Evolutionary conservation across 2,329 filamentous ascomycete genomes (phyloP).

Genomic region (Penicillium olsonii): DNA sequence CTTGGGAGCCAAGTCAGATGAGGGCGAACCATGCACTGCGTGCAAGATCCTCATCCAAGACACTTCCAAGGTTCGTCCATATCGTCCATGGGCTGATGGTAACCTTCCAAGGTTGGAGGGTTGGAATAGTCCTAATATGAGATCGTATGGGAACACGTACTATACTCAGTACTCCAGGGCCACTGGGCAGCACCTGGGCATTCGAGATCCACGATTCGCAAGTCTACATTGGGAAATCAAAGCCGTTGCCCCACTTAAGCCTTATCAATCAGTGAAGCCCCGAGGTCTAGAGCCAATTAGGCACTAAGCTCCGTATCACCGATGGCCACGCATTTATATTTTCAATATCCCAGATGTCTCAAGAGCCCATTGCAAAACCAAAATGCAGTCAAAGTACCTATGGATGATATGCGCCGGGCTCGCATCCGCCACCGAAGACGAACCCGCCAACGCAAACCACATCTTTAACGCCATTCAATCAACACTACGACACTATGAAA

Average conservation of each 20-base stretch:
- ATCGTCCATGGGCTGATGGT: no score
- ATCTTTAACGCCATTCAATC: conserved; percentile 72
- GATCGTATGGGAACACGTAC: no score
- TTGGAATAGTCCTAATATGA: no score
- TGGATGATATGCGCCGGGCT: not conserved
- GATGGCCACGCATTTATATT: not conserved
- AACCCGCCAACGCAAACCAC: not conserved
- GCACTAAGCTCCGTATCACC: not conserved
- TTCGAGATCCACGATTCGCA: no score
- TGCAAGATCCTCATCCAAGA: no score
- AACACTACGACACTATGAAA: conserved; percentile 69
- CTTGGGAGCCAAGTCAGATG: no score
- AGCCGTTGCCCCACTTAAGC: not conserved
- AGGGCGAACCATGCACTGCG: no score
- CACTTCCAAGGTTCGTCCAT: no score
- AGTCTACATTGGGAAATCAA: not conserved
- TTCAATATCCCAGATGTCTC: not conserved
- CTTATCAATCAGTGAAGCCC: not conserved
- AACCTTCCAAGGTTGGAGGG: no score
- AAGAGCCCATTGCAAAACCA: not conserved
- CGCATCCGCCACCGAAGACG: not conserved
- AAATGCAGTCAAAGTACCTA: not conserved
- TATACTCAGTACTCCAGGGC: no score
- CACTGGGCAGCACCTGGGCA: no score
- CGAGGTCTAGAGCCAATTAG: not conserved